phyloP scores from a whole-genome alignment of 768 basidiomycete genomes.

The Roridomyces roridus region DNA sequence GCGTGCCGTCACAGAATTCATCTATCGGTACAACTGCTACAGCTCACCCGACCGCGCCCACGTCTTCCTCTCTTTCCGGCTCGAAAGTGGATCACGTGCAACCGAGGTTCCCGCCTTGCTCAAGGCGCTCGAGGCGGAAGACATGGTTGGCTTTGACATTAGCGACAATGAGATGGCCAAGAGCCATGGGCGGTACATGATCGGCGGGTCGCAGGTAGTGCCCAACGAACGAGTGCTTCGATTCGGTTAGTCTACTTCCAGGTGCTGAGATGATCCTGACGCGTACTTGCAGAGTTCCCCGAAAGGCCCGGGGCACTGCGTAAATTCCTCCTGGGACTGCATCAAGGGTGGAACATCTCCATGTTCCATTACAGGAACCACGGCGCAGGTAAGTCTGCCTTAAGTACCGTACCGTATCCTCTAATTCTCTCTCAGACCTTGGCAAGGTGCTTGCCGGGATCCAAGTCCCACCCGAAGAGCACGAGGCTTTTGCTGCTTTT shows the following conservation, averaged over 20 bases:
- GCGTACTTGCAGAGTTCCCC: constrained; percentile 79
- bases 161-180: constrained; percentile 97
- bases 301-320: constrained; percentile 92
- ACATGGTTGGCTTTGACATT: constrained; percentile 89
- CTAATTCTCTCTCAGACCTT: constrained; percentile 61
- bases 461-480: constrained; percentile 80
- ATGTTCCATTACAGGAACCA: constrained; percentile 99
- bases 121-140: constrained; percentile 60
- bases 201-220: constrained; percentile 83
- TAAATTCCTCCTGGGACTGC: constrained; percentile 86
- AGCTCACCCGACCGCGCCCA: constrained; percentile 73
- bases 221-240: constrained; percentile 88
- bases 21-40: constrained; percentile 82
- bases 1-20: constrained; percentile 93
- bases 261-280: background rate
- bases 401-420: background rate
- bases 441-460: constrained; percentile 94
- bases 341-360: constrained; percentile 91
- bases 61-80: constrained; percentile 90
- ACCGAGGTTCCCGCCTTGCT: constrained; percentile 73
- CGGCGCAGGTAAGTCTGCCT: constrained; percentile 75
- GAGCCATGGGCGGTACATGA: constrained; percentile 92
- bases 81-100: constrained; percentile 63
- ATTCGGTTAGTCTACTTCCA: constrained; percentile 71
- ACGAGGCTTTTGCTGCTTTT: constrained; percentile 73